A percentile compares a stretch with the other conserved stretches of the same genome.
These are phyloP conservation scores for Bocquillonia castaneifolia DNA, from an alignment of 441 rosid species.

Conservation along the genomic window DNA sequence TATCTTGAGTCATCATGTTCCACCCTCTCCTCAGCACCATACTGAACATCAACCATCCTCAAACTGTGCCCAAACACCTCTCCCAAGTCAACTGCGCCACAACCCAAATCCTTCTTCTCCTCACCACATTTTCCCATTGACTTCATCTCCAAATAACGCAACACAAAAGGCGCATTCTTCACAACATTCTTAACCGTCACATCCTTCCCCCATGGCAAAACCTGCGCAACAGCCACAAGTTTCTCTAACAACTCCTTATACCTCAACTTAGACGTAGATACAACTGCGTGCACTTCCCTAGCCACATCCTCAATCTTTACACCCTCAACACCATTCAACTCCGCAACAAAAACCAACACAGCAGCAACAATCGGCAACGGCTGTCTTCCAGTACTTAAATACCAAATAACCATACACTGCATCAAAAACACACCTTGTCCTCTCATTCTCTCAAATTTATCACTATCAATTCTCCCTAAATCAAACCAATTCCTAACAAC, in stretches of 20 bases:
- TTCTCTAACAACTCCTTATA: conserved; percentile 59
- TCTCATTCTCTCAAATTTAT: conserved; percentile 39
- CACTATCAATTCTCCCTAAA: conserved; percentile 34
- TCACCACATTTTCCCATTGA: conserved; percentile 40
- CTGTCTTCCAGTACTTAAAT: conserved; percentile 63
- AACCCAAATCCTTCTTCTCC: conserved; percentile 13
- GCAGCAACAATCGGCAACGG: conserved; percentile 75
- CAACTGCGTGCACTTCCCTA: conserved; percentile 31
- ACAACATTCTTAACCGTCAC: conserved; percentile 60
- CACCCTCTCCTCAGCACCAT: conserved; percentile 24
- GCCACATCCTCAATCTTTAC: conserved; percentile 56
- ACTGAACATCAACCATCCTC: conserved; percentile 39
- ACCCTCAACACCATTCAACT: conserved; percentile 50
- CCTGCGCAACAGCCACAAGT: conserved; percentile 65
- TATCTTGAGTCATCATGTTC: conserved; percentile 29
- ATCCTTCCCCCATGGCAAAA: conserved; percentile 86
- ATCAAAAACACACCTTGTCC: conserved; percentile 70
- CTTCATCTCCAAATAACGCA: conserved; percentile 73
- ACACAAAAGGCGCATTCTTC: conserved; percentile 52
- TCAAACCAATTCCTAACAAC: conserved; percentile 31
- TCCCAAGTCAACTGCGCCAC: conserved; percentile 37
- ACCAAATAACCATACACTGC: conserved; percentile 78
- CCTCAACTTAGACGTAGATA: conserved; percentile 43
- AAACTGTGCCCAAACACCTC: conserved; percentile 50
- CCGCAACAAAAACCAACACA: conserved; percentile 55